Percentiles rank a stretch among this genome's conserved stretches.
phyloP scores from a whole-genome alignment of 108 stramenopile genomes.

The Hondaea fermentalgiana region DNA sequence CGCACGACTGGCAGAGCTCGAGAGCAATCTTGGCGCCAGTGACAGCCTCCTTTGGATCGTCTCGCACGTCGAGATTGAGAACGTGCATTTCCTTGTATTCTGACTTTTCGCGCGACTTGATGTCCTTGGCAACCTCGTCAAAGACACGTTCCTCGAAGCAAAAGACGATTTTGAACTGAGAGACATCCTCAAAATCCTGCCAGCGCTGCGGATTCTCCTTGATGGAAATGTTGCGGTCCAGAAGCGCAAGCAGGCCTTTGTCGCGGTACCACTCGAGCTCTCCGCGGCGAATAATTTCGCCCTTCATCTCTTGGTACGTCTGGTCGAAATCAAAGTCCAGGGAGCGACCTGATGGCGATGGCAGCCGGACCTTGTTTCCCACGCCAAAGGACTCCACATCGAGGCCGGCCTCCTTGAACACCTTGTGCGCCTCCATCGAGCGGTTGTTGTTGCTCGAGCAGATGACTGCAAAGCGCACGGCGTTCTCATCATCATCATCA shows the following conservation, averaged over 20 bases:
- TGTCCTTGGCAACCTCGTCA: neutral
- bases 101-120: neutral
- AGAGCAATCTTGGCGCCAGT: slow-evolving; percentile 7
- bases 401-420: neutral
- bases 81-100: neutral
- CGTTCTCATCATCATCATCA: neutral
- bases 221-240: slow-evolving; percentile 3
- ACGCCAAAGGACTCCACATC: slow-evolving; percentile 1
- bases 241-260: neutral
- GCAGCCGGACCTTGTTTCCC: slow-evolving; percentile 18
- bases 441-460: neutral
- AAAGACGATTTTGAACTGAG: neutral
- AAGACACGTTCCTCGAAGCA: slow-evolving; percentile 16
- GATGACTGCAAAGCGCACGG: neutral
- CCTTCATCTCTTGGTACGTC: neutral
- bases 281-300: neutral
- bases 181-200: slow-evolving; percentile 1
- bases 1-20: neutral
- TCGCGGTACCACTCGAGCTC: slow-evolving; percentile 14
- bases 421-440: neutral
- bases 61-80: neutral
- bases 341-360: neutral
- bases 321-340: neutral
- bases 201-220: slow-evolving; percentile 17
- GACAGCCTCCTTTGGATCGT: neutral